These are phyloP conservation scores for Candida suzukii DNA, from an alignment of 805 yeast species.

Conservation along the genomic window DNA sequence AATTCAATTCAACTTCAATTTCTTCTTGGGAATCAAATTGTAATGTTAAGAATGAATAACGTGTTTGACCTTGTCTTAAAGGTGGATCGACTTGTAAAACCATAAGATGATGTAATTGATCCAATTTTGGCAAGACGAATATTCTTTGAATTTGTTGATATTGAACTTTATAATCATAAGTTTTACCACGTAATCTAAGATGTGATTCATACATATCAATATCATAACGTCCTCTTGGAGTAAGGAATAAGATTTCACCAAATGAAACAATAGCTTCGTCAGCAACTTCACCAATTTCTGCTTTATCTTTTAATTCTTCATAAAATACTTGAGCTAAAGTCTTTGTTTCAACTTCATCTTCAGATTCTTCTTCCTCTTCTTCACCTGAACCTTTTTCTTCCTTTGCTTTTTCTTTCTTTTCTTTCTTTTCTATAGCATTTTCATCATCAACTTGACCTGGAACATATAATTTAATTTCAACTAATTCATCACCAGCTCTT, in stretches of 20 bases:
- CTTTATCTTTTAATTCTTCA: constrained; percentile 86
- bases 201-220: constrained; percentile 87
- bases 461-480: constrained; percentile 86
- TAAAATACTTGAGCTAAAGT: constrained; percentile 81
- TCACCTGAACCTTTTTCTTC: constrained; percentile 2
- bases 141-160: constrained; percentile 85
- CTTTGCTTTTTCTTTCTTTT: constrained; percentile 14
- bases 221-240: constrained; percentile 98
- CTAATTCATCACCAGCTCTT: constrained; percentile 90
- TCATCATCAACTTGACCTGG: constrained; percentile 69
- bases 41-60: constrained; percentile 85
- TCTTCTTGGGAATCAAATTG: constrained; percentile 90
- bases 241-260: constrained; percentile 82
- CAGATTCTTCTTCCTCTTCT: constrained; percentile 18
- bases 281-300: constrained; percentile 88
- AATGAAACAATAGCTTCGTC: constrained; percentile 95
- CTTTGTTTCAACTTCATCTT: constrained; percentile 37
- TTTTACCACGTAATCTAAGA: constrained; percentile 90
- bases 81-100: constrained; percentile 95
- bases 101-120: constrained; percentile 82
- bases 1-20: constrained; percentile 79
- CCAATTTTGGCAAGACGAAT: constrained; percentile 89
- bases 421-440: constrained; percentile 38
- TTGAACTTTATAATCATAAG: constrained; percentile 93
- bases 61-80: constrained; percentile 94